Percentiles rank a stretch among this genome's conserved stretches.
Evolutionary conservation across 768 basidiomycete genomes (phyloP).

Genomic region (Termitomyces titanicus): DNA sequence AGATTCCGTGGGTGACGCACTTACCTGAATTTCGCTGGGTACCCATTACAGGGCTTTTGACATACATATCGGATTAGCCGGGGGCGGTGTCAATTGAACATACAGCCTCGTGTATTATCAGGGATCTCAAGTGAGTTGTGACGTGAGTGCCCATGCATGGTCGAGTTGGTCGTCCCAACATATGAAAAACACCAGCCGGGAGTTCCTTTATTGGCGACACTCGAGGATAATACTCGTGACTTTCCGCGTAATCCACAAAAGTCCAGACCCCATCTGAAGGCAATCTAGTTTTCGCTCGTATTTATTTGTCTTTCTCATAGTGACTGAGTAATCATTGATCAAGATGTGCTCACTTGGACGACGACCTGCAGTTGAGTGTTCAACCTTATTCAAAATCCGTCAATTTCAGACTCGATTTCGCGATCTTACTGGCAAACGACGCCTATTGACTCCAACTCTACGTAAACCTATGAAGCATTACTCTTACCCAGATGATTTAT

Average conservation of each 20-base stretch:
- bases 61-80: background rate
- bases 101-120: background rate
- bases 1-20: slow-evolving; percentile 19
- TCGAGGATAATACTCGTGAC: background rate
- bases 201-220: background rate
- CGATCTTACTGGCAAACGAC: slow-evolving; percentile 4
- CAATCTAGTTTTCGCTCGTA: background rate
- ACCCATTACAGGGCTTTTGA: background rate
- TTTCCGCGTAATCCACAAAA: background rate
- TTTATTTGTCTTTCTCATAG: background rate
- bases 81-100: background rate
- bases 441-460: slow-evolving; percentile 9
- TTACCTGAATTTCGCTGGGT: background rate
- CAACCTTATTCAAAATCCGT: background rate
- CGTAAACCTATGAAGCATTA: slow-evolving; percentile 18
- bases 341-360: background rate
- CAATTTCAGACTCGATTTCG: background rate
- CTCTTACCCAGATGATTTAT: slow-evolving; percentile 12
- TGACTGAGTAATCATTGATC: background rate
- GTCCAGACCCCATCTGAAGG: background rate
- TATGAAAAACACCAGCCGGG: background rate
- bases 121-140: slow-evolving; percentile 2
- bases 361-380: background rate
- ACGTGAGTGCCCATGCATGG: background rate
- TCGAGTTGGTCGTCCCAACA: background rate